These are phyloP conservation scores for Lachnellula occidentalis DNA, from an alignment of 2,329 filamentous ascomycete species.

Conservation along the genomic window DNA sequence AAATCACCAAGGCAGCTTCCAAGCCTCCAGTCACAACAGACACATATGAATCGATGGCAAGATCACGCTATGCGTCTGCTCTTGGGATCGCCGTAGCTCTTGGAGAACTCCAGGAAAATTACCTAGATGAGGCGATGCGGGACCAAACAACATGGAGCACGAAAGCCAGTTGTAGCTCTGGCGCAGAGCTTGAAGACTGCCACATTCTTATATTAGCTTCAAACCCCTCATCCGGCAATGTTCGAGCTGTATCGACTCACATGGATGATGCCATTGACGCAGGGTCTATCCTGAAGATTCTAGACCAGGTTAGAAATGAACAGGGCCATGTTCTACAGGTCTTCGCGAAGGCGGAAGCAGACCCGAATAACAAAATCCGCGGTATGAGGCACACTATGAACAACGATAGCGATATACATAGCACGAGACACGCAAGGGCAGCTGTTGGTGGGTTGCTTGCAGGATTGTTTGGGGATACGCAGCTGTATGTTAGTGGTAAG, in stretches of 20 bases:
- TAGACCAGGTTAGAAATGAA: slow-evolving; percentile 19
- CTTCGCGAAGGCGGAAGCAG: slow-evolving; percentile 31
- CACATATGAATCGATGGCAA: slow-evolving; percentile 32
- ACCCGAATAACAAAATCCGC: slow-evolving; percentile 24
- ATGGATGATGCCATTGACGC: slow-evolving; percentile 31
- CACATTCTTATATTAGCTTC: slow-evolving; percentile 31
- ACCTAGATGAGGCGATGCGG: slow-evolving; percentile 21
- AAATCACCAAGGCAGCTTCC: slow-evolving; percentile 20
- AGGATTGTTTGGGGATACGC: slow-evolving; percentile 27
- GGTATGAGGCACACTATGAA: slow-evolving; percentile 31
- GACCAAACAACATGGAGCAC: slow-evolving; percentile 24
- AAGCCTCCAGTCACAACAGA: slow-evolving; percentile 25
- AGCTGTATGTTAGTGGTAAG: slow-evolving; percentile 29
- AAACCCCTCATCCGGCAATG: slow-evolving; percentile 11
- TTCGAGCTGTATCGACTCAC: slow-evolving; percentile 20
- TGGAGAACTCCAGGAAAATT: slow-evolving; percentile 18
- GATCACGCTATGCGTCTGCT: slow-evolving; percentile 30
- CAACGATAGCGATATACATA: slow-evolving; percentile 29
- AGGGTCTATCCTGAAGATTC: slow-evolving; percentile 13
- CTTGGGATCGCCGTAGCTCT: slow-evolving; percentile 29
- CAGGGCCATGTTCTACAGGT: slow-evolving; percentile 26
- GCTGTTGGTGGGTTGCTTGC: slow-evolving; percentile 30
- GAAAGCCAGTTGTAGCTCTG: slow-evolving; percentile 31
- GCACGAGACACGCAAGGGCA: slow-evolving; percentile 30
- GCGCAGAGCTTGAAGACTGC: slow-evolving; percentile 30